phyloP scores from a whole-genome alignment of 2,329 filamentous ascomycete species.

The Trichoderma hamatum region DNA sequence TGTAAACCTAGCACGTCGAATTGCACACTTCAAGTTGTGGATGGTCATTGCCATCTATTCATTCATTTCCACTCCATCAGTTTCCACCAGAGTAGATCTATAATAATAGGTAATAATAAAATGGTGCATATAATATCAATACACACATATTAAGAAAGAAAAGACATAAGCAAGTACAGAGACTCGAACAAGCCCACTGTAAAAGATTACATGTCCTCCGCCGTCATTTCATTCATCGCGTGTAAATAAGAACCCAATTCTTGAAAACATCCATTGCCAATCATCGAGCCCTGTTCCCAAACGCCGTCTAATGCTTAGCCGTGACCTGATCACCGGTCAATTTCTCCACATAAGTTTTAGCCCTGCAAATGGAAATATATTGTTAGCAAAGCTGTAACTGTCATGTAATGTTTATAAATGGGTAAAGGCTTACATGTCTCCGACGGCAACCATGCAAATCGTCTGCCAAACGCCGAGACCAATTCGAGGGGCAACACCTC shows the following conservation, averaged over 20 bases:
- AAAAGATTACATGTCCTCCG: slow-evolving; percentile 1
- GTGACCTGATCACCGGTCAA: slow-evolving; percentile 66
- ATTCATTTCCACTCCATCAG: slow-evolving; percentile 4
- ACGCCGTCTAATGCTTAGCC: slow-evolving; percentile 65
- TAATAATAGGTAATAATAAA: slow-evolving; percentile 1
- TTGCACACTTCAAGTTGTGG: background rate
- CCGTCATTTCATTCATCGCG: slow-evolving; percentile 13
- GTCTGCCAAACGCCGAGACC: slow-evolving; percentile 98
- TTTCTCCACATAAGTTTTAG: slow-evolving; percentile 68
- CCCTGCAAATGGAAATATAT: slow-evolving; percentile 49
- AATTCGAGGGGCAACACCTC: slow-evolving; percentile 91
- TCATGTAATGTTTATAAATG: slow-evolving; percentile 11
- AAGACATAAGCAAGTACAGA: background rate
- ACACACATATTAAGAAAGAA: slow-evolving; percentile 1
- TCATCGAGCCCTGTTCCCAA: slow-evolving; percentile 29
- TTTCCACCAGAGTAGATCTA: slow-evolving; percentile 8
- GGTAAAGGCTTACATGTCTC: slow-evolving; percentile 78
- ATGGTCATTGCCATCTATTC: background rate
- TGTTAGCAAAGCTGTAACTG: background rate
- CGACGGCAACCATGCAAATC: slow-evolving; percentile 98
- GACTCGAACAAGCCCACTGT: background rate
- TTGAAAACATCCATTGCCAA: slow-evolving; percentile 19
- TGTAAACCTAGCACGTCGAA: background rate
- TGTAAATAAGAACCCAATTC: slow-evolving; percentile 22
- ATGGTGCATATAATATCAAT: background rate